Percentiles rank a stretch among this genome's conserved stretches.
These are phyloP conservation scores for Epicoccum nigrum DNA, from an alignment of 2,329 filamentous ascomycete species.

Conservation along the genomic window DNA sequence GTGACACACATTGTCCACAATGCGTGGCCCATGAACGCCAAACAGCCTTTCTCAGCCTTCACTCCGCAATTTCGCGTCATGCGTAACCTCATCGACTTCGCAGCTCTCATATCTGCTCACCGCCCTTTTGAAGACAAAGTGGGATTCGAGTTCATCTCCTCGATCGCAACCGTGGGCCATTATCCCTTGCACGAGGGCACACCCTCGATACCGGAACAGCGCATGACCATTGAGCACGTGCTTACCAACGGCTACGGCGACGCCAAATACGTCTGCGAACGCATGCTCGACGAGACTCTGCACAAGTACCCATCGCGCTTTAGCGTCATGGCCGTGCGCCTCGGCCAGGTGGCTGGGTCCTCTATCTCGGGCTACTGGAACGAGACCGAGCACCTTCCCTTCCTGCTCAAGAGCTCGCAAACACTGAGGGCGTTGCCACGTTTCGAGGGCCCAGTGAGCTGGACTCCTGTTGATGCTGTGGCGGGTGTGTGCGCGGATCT, in stretches of 20 bases:
- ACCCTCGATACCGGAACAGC: constrained; percentile 53
- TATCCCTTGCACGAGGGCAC: constrained; percentile 20
- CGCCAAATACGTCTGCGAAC: constrained; percentile 59
- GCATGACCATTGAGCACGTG: constrained; percentile 48
- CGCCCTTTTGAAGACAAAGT: constrained; percentile 23
- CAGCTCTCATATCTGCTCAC: constrained; percentile 35
- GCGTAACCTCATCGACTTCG: constrained; percentile 57
- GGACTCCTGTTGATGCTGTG: constrained; percentile 56
- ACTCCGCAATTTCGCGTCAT: constrained; percentile 59
- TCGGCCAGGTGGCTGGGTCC: constrained; percentile 62
- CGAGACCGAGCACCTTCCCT: constrained; percentile 57
- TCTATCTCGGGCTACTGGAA: constrained; percentile 62
- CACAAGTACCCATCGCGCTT: constrained; percentile 52
- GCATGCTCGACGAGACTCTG: constrained; percentile 57
- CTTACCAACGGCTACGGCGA: constrained; percentile 59
- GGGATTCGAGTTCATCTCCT: constrained; percentile 52
- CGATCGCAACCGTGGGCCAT: constrained; percentile 50
- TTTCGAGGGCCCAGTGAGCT: constrained; percentile 28
- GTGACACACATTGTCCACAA: constrained; percentile 62
- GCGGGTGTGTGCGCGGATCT: constrained; percentile 47
- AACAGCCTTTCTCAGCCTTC: constrained; percentile 57
- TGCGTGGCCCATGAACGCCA: constrained; percentile 63
- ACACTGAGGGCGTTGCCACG: constrained; percentile 51
- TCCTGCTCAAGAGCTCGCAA: constrained; percentile 59
- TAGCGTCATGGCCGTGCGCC: constrained; percentile 52